Base-by-base conservation (phyloP, 2,329 filamentous ascomycete species). In the Calonectria henricotiae region DNA sequence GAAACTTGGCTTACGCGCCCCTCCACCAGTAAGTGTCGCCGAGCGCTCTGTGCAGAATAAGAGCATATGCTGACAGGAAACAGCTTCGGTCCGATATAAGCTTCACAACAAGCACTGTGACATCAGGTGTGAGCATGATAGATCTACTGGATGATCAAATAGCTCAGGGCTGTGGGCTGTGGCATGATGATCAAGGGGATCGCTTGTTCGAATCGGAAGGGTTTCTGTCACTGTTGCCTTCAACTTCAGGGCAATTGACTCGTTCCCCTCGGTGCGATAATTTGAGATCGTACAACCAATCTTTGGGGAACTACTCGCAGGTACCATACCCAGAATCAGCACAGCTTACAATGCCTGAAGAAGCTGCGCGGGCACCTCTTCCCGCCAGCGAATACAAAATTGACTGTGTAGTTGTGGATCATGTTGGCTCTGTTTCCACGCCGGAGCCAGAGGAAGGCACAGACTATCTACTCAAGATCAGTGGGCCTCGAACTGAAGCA, bases 1-100 rank as follows among this genome's bases (percentile, higher is more conserved):
- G 63, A 79, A 82, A 5, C 79, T 88, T 17, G 85, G 86, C 4
- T 78, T 80, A 49, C 80, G 82, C 17, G 66, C 81, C 23, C 78
- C 82, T 17, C 80, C 82, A 12, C 70, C 77, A 75, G 85, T 86
- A 76, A 74, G 79, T 73, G 15, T 23, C 20, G 23, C 27, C 13
- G 12, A 13, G 27, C 6, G 20, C 17, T 7, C 9, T 7, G 12
- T 7, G 12, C 13, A 37, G 25, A 30, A 37, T 44, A 8, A 17
- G 3, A 51, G 27, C 11, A 35, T 4, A 15, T 39, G 6, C 63
- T 70, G 6, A 70, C 39, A 32, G 4, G 43, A 23, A 49, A 7
- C 30, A 72, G 71, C 62, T 60, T 55, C 66, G 44, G 12, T 68
- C 65, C 6, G 25, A 71, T 11, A 54, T 23, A 15, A 73, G 41